These are phyloP conservation scores for Notholithocarpus densiflorus DNA, from an alignment of 306 rosid species.

Conservation along the genomic window DNA sequence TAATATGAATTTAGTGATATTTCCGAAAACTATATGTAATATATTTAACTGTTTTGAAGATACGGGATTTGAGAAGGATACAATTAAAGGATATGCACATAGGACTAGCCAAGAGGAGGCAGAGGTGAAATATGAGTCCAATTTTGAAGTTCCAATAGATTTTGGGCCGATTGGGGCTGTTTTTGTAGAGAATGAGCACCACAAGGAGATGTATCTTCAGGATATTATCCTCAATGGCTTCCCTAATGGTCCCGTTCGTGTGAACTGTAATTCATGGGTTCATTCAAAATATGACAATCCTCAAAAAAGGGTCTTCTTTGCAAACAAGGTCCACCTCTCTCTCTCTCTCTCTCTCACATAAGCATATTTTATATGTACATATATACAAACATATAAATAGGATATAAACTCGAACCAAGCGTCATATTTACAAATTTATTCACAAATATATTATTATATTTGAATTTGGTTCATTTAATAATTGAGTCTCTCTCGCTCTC, in stretches of 20 bases:
- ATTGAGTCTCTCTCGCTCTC: too few species aligned
- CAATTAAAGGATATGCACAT: conserved; percentile 34
- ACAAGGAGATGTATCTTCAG: conserved; percentile 42
- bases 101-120: background rate
- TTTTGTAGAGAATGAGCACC: conserved; percentile 62
- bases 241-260: conserved; percentile 26
- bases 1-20: too few species aligned
- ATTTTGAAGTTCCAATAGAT: conserved; percentile 30
- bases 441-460: too few species aligned
- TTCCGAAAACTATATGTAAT: too few species aligned
- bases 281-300: conserved; percentile 60
- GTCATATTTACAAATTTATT: too few species aligned
- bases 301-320: conserved; percentile 53
- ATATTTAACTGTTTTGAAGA: conserved; percentile 19
- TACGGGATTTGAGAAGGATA: conserved; percentile 45
- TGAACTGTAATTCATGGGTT: conserved; percentile 65
- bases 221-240: conserved; percentile 49
- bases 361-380: too few species aligned
- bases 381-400: too few species aligned
- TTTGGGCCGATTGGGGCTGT: conserved; percentile 68
- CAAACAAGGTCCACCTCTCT: conserved; percentile 43
- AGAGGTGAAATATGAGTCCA: conserved; percentile 40
- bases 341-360: too few species aligned
- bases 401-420: too few species aligned
- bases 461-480: too few species aligned